Evolutionary conservation across 1,139 yeast genomes (phyloP), one percentile per base, ranked within the genome.

Genomic region (Blastobotrys arbuscula): DNA sequence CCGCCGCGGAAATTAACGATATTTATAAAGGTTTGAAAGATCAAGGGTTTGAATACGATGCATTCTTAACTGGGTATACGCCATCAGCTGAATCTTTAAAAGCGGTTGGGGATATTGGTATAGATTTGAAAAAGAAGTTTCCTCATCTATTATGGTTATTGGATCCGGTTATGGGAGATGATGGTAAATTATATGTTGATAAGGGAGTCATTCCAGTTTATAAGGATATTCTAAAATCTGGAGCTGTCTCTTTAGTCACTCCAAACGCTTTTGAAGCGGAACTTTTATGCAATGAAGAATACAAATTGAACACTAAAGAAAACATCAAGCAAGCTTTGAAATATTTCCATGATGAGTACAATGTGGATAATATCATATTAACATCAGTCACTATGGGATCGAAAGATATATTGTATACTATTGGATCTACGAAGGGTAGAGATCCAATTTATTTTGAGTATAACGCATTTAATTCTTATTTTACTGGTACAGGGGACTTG

Each of bases 121-220:
- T 59, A 67, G 62, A 63, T 52, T 30, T 65, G 42, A 56, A 56
- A 35, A 46, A 41, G 34, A 50, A 57, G 53, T 60, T 52, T 50
- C 65, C 62, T 4, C 51, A 57, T 21, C 42, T 59, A 5, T 58
- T 71, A 43, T 84, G 94, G 82, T 70, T 89, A 12, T 65, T 89
- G 53, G 98, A 92, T 62, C 97, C 98, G 0, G 97, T 92, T 2
- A 76, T 92, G 75, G 98, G 98, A 13, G 98, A 92, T 65, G 82
- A 87, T 57, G 96, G 95, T 2, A 76, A 75, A 51, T 64, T 90
- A 24, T 92, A 92, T 60, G 97, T 92, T 10, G 77, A 81, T 41
- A 76, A 80, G 53, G 77, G 78, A 19, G 85, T 88, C 46, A 74
- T 90, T 0, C 78, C 80, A 0, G 76, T 78, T 1, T 90, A 90